phyloP scores from a whole-genome alignment of 1,284 basidiomycete species.

The Boletus hoseneyae region DNA sequence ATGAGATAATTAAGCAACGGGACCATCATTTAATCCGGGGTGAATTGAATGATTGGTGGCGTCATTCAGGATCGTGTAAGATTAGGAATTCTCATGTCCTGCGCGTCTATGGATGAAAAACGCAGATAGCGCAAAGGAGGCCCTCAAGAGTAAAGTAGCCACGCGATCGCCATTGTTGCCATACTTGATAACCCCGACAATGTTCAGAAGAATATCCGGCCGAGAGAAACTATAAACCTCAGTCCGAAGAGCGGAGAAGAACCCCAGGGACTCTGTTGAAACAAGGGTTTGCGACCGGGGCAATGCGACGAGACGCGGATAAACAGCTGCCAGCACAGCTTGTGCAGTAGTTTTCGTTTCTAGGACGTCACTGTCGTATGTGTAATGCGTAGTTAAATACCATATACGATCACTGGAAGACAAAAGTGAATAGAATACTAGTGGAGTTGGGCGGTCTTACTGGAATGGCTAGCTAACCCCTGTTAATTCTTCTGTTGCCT shows the following conservation, averaged over 20 bases:
- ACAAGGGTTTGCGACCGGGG: not conserved
- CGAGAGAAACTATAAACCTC: not conserved
- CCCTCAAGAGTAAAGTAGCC: not conserved
- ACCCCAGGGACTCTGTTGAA: not conserved
- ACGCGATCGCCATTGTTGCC: not conserved
- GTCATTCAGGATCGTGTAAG: not conserved
- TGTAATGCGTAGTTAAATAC: not conserved
- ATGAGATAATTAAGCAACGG: not conserved
- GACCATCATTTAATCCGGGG: not conserved
- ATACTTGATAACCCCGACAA: not conserved
- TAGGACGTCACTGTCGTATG: not conserved
- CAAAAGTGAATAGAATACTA: not conserved
- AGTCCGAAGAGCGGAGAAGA: not conserved
- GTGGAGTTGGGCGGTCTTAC: not conserved
- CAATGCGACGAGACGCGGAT: not conserved
- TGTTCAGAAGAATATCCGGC: conserved; percentile 2
- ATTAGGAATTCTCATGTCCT: not conserved
- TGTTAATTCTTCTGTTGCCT: conserved; percentile 6
- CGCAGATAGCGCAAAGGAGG: not conserved
- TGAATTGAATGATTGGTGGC: not conserved
- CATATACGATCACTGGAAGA: conserved; percentile 6
- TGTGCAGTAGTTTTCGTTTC: not conserved
- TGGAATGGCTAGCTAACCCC: not conserved
- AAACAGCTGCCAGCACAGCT: not conserved
- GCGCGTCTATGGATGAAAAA: not conserved